Evolutionary conservation across 495 filamentous ascomycete species (phyloP).

Genomic region (Penicillium paxilli): DNA sequence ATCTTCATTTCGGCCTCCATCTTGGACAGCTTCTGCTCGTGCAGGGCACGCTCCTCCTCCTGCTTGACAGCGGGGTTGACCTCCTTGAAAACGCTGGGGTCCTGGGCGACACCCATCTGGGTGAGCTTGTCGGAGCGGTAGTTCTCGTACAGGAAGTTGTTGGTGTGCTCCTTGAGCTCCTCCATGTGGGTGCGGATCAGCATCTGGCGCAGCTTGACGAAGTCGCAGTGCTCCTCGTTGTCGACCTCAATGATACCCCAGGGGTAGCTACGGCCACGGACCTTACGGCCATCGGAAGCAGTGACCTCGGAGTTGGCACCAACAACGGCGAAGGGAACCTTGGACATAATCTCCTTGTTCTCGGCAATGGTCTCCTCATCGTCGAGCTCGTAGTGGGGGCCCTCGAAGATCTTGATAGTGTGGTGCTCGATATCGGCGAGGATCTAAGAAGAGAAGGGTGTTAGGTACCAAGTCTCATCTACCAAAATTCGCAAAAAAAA

Average conservation of each 20-base stretch:
- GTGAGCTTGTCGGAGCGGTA: slow-evolving; percentile 99
- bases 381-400: slow-evolving; percentile 95
- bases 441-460: slow-evolving; percentile 59
- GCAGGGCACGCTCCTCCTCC: slow-evolving; percentile 94
- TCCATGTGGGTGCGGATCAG: slow-evolving; percentile 99
- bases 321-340: slow-evolving; percentile 97
- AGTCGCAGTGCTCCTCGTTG: slow-evolving; percentile 99
- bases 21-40: slow-evolving; percentile 99
- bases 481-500: too few species aligned
- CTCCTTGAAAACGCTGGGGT: slow-evolving; percentile 99
- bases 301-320: slow-evolving; percentile 92
- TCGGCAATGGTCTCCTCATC: slow-evolving; percentile 99
- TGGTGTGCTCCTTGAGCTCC: slow-evolving; percentile 99
- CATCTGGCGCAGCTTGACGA: slow-evolving; percentile 99
- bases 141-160: slow-evolving; percentile 98
- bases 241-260: slow-evolving; percentile 99
- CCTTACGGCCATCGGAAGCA: slow-evolving; percentile 88
- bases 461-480: too few species aligned
- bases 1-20: slow-evolving; percentile 99
- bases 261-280: slow-evolving; percentile 93
- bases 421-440: slow-evolving; percentile 96
- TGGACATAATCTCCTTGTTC: slow-evolving; percentile 99
- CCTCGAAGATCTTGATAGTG: slow-evolving; percentile 97
- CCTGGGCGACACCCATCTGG: slow-evolving; percentile 96
- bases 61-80: slow-evolving; percentile 99